phyloP scores from a whole-genome alignment of 768 basidiomycete genomes.

The Goffeauzyma gilvescens region DNA sequence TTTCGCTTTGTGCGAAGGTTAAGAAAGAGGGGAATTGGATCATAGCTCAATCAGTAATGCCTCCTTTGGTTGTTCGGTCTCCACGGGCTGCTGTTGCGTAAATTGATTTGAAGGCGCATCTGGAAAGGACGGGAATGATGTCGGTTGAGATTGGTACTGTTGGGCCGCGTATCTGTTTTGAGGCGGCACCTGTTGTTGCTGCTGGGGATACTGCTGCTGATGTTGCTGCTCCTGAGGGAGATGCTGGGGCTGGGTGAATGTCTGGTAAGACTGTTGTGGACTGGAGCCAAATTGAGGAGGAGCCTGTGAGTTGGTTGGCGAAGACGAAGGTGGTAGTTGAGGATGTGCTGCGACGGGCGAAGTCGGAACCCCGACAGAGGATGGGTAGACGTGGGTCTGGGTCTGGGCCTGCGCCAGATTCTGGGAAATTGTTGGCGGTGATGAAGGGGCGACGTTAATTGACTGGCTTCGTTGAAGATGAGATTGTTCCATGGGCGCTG shows the following conservation, averaged over 20 bases:
- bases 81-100: slow-evolving; percentile 8
- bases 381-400: too few relatives aligned
- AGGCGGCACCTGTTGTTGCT: background rate
- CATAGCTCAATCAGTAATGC: slow-evolving; percentile 28
- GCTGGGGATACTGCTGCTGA: background rate
- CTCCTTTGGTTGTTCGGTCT: slow-evolving; percentile 23
- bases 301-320: too few relatives aligned
- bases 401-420: too few relatives aligned
- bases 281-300: too few relatives aligned
- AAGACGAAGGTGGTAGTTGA: too few relatives aligned
- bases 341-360: too few relatives aligned
- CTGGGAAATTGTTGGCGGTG: too few relatives aligned
- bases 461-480: slow-evolving; percentile 1
- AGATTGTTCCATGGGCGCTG: background rate
- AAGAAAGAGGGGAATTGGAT: too few relatives aligned
- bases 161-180: background rate
- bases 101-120: slow-evolving; percentile 20
- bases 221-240: slow-evolving; percentile 2
- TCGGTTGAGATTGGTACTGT: slow-evolving; percentile 1
- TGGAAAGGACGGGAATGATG: slow-evolving; percentile 23
- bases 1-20: too few relatives aligned
- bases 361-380: too few relatives aligned
- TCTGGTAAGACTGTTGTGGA: background rate
- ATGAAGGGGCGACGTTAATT: background rate
- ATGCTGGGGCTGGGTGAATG: background rate